A percentile compares a stretch with the other conserved stretches of the same genome.
Conservation (phyloP, 164 flowering plant species). For the Sextonia rubra region DNA sequence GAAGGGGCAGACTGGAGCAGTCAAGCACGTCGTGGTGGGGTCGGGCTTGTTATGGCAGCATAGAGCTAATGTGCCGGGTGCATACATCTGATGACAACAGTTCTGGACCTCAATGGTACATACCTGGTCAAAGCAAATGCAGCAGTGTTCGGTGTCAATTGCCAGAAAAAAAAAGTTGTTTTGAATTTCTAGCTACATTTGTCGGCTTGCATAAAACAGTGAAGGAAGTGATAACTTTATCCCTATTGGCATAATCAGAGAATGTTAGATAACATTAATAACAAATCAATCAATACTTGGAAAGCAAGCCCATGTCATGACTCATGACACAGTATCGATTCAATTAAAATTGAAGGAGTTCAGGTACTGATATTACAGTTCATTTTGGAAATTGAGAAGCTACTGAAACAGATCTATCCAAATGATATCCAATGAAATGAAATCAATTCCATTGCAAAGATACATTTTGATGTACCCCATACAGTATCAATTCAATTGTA, state of each 20-base stretch:
- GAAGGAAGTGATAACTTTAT: too few relatives aligned
- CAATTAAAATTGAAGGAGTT: background rate
- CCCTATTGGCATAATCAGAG: too few relatives aligned
- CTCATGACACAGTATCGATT: too few relatives aligned
- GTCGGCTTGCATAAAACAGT: too few relatives aligned
- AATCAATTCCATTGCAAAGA: background rate
- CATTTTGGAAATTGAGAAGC: background rate
- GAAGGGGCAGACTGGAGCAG: conserved; percentile 82
- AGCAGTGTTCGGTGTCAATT: conserved; percentile 70
- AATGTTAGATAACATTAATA: too few relatives aligned
- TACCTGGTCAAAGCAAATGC: conserved; percentile 91
- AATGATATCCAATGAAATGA: too few relatives aligned
- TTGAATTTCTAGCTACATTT: too few relatives aligned
- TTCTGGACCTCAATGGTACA: conserved; percentile 88
- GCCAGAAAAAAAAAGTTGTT: conserved; percentile 59
- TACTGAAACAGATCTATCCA: too few relatives aligned
- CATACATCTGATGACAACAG: conserved; percentile 99
- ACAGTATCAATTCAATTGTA: too few relatives aligned
- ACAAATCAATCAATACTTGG: background rate
- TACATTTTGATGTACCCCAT: background rate
- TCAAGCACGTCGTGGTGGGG: conserved; percentile 49
- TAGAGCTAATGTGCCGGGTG: conserved; percentile 83
- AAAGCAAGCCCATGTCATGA: too few relatives aligned
- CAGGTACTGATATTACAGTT: background rate
- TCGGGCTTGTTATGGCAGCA: conserved; percentile 95